These are phyloP conservation scores for Boletus speciosus DNA, from an alignment of 768 basidiomycete species.

Conservation along the genomic window DNA sequence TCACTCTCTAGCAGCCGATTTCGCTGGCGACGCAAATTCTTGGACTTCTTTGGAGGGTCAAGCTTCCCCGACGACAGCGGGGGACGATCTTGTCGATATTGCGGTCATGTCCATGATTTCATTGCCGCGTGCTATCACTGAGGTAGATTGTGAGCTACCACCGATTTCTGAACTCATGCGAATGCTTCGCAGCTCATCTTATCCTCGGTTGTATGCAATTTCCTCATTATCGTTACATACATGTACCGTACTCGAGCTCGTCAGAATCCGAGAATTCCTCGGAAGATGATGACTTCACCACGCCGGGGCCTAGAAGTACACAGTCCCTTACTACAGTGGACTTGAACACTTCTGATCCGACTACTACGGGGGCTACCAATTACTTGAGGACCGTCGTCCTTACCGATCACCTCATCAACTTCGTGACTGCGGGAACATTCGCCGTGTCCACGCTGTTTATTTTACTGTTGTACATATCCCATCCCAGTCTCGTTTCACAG, in stretches of 20 bases:
- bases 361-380: background rate
- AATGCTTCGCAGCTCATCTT: background rate
- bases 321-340: background rate
- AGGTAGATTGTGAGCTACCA: background rate
- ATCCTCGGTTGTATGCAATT: conserved; percentile 8
- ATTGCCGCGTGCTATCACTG: conserved; percentile 3
- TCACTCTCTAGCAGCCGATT: background rate
- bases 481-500: background rate
- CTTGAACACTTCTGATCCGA: background rate
- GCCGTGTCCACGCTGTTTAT: background rate
- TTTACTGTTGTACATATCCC: background rate
- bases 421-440: background rate
- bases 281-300: conserved; percentile 12
- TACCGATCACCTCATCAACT: background rate
- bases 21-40: conserved; percentile 4
- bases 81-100: conserved; percentile 11
- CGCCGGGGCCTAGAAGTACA: background rate
- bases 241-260: background rate
- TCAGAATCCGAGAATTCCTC: background rate
- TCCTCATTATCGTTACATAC: conserved; percentile 6
- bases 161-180: background rate
- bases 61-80: conserved; percentile 9
- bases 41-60: conserved; percentile 14
- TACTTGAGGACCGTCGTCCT: background rate
- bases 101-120: conserved; percentile 12